Base-by-base conservation (phyloP, 352 stramenopile genomes). In the Phytophthora pistaciae region DNA sequence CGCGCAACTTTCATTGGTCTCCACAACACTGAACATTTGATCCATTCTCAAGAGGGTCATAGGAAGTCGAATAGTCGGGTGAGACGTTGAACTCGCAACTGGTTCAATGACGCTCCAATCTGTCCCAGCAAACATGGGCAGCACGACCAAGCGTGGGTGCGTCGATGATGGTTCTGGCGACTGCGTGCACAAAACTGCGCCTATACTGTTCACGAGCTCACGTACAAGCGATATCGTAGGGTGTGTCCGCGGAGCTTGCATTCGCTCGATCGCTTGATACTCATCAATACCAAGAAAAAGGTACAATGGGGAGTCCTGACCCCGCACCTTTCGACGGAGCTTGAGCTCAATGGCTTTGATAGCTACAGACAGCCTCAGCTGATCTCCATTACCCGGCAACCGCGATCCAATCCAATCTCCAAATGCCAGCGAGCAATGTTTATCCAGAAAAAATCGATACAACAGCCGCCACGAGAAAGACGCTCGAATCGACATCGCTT, bases 61-160 rank as follows among this genome's bases (percentile, higher is more conserved):
- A 0, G 70, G 70, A 49, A 78, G n/a, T n/a, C n/a, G n/a, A n/a
- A n/a, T n/a, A n/a, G n/a, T n/a, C n/a, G n/a, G n/a, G n/a, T n/a
- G n/a, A n/a, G n/a, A n/a, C n/a, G n/a, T n/a, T n/a, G n/a, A n/a
- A n/a, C n/a, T n/a, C n/a, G n/a, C n/a, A n/a, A n/a, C n/a, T n/a
- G n/a, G n/a, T n/a, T n/a, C n/a, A n/a, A n/a, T n/a, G n/a, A n/a
- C n/a, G n/a, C 40, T 36, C 57, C 73, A 62, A 65, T 71, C 58
- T 60, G 58, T 72, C 31, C 72, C 72, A 8, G 66, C 72, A 60
- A 79, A 79, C 61, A 72, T 79, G 50, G 66, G 71, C 21, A 77
- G 64, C 54, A 72, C 5, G 57, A 77, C 18, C 38, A 69, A 14
- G 62, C 25, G n/a, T n/a, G n/a, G n/a, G n/a, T n/a, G 11, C 23